These are phyloP conservation scores for Umbilicaria muhlenbergii DNA, from an alignment of 495 filamentous ascomycete species.

Conservation along the genomic window DNA sequence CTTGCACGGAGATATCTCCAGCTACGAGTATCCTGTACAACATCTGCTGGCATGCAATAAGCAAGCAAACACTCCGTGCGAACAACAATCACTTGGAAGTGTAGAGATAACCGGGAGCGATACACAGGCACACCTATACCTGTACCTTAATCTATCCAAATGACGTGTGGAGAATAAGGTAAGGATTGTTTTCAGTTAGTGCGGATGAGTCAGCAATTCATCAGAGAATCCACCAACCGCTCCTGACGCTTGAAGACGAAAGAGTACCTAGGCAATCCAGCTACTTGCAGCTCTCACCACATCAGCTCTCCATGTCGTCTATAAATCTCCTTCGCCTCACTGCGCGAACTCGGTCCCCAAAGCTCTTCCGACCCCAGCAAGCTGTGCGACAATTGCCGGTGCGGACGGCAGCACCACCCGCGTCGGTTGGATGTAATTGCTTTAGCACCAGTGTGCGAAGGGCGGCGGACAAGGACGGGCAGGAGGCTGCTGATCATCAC, in stretches of 20 bases:
- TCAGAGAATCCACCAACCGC: neutral
- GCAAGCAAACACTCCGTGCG: too few relatives aligned
- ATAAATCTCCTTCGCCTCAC: slow-evolving; percentile 54
- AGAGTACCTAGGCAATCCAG: slow-evolving; percentile 8
- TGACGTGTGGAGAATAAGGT: too few relatives aligned
- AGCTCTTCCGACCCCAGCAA: slow-evolving; percentile 26
- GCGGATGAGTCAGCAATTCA: too few relatives aligned
- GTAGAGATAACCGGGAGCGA: too few relatives aligned
- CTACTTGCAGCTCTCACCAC: slow-evolving; percentile 20
- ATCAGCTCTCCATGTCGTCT: slow-evolving; percentile 40
- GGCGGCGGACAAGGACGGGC: slow-evolving; percentile 2
- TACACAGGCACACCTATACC: too few relatives aligned
- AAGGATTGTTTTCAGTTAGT: too few relatives aligned
- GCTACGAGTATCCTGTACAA: too few relatives aligned
- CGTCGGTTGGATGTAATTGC: neutral
- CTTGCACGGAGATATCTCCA: too few relatives aligned
- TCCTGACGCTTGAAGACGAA: neutral
- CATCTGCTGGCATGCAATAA: too few relatives aligned
- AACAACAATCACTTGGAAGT: too few relatives aligned
- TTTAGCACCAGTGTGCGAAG: slow-evolving; percentile 14
- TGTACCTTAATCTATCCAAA: too few relatives aligned
- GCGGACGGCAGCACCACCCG: neutral
- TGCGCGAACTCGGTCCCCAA: slow-evolving; percentile 48
- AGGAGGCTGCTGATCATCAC: slow-evolving; percentile 33
- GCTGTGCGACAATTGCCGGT: slow-evolving; percentile 5